phyloP scores from a whole-genome alignment of 768 basidiomycete species.

The Russula compacta region DNA sequence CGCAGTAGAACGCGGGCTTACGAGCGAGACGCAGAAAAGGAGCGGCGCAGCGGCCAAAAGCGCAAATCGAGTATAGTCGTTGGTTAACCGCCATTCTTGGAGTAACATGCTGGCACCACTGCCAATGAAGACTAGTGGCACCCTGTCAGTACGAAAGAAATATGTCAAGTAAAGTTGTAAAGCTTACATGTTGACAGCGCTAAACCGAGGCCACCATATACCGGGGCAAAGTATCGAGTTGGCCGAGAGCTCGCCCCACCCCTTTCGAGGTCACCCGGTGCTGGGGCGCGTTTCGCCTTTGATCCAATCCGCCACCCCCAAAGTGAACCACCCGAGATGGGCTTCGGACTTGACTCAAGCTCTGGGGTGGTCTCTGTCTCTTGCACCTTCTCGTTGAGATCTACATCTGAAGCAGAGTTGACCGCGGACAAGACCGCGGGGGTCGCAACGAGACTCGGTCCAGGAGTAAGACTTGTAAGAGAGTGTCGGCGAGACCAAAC shows the following conservation, averaged over 20 bases:
- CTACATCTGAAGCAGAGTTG: slow-evolving; percentile 42
- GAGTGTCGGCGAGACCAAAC: slow-evolving; percentile 49
- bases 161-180: background rate
- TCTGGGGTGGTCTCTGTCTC: background rate
- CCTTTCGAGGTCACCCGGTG: slow-evolving; percentile 42
- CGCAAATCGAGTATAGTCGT: slow-evolving; percentile 50
- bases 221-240: slow-evolving; percentile 56
- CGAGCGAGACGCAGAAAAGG: slow-evolving; percentile 67
- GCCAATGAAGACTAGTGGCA: slow-evolving; percentile 52
- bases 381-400: slow-evolving; percentile 42
- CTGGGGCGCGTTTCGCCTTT: slow-evolving; percentile 24
- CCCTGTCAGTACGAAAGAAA: background rate
- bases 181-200: slow-evolving; percentile 53
- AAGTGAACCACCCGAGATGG: slow-evolving; percentile 17
- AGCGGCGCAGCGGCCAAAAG: slow-evolving; percentile 60
- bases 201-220: slow-evolving; percentile 63
- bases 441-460: slow-evolving; percentile 31
- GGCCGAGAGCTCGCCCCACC: slow-evolving; percentile 29
- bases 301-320: slow-evolving; percentile 24
- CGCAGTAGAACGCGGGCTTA: slow-evolving; percentile 28
- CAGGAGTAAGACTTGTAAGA: background rate
- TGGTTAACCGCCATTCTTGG: slow-evolving; percentile 61
- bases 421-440: slow-evolving; percentile 35
- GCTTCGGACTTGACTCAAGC: slow-evolving; percentile 4
- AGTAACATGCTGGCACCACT: slow-evolving; percentile 51